Percentiles rank a stretch among this genome's conserved stretches.
Evolutionary conservation across 164 flowering plant genomes (phyloP).

Genomic region (Protea cynaroides): DNA sequence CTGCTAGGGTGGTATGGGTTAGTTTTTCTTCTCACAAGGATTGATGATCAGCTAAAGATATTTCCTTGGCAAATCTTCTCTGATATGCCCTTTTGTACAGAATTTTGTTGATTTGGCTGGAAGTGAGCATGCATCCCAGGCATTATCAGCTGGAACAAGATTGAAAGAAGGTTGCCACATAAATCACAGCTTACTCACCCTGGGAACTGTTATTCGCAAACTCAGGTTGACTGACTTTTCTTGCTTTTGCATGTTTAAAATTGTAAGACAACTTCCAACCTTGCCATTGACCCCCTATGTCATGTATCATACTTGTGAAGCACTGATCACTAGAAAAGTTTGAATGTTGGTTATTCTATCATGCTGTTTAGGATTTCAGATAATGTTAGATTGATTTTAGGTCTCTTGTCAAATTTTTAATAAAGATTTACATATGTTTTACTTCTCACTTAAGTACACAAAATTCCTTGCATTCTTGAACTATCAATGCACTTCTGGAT

Average conservation of each 20-base stretch:
- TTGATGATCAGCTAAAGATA: background rate
- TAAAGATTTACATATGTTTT: too few species aligned
- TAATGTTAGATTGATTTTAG: too few species aligned
- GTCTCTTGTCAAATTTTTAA: too few species aligned
- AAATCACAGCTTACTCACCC: slow-evolving; percentile 86
- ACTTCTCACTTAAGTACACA: too few species aligned
- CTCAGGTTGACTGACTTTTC: slow-evolving; percentile 46
- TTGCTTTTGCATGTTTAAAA: background rate
- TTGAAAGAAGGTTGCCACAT: slow-evolving; percentile 97
- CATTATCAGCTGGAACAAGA: slow-evolving; percentile 74
- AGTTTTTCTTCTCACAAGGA: background rate
- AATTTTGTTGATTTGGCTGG: slow-evolving; percentile 98
- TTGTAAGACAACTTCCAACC: background rate
- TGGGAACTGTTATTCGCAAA: slow-evolving; percentile 92
- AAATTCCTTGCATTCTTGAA: too few species aligned
- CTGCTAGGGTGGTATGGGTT: slow-evolving; percentile 79
- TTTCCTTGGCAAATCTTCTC: background rate
- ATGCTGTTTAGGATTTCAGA: too few species aligned
- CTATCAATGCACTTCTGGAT: too few species aligned
- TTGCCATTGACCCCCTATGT: too few species aligned
- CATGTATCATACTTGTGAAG: too few species aligned
- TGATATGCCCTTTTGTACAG: slow-evolving; percentile 28
- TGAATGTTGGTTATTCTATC: too few species aligned
- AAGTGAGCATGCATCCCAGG: slow-evolving; percentile 96
- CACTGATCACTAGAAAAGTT: too few species aligned